Base-by-base conservation (phyloP, 306 rosid genomes). In the Hippophae gyantsensis region DNA sequence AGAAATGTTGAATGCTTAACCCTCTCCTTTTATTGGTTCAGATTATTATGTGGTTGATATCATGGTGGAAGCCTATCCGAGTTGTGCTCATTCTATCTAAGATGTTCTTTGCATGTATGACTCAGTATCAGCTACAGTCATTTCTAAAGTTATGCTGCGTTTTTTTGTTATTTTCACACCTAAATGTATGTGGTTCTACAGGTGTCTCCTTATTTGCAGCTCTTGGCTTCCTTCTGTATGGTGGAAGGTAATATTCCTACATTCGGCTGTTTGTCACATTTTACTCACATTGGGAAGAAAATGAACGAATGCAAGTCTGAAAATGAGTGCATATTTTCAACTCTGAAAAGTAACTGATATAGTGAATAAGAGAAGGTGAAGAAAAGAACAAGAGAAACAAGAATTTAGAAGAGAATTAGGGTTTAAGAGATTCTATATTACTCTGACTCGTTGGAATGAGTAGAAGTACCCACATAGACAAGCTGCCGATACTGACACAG, bases 181-280 rank as follows among this genome's bases (percentile, higher is more conserved):
- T 54, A 55, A 77, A 68, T 60, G n/a, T 62, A 53, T 57, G 10
- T 71, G 44, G 62, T 67, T 60, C 73, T 74, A 58, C 71, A 89
- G 97, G 95, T 70, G 90, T 93, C 13, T 86, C 99, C 68, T 81
- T 89, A 76, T 88, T 89, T 61, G 95, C 97, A 18, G 99, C 99
- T 64, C 87, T 93, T 56, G 99, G 97, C 50, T 93, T 93, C 84
- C 95, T 93, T 72, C 87, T 89, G 64, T 93, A 89, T 38, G 99
- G 99, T 68, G 99, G 99, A 73, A 93, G 99, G 99, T 93, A 84
- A 57, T 52, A 56, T 9, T 9, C 65, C 49, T 66, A 10, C 54
- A 53, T 77, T 59, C 58, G 46, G 32, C 63, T 69, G 40, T 76
- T 54, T 58, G 58, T 47, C 57, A 26, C n/a, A 23, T 46, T 2